Evolutionary conservation across 352 stramenopile genomes (phyloP), one percentile per base, ranked within the genome.

Genomic region (Globisporangium splendens): DNA sequence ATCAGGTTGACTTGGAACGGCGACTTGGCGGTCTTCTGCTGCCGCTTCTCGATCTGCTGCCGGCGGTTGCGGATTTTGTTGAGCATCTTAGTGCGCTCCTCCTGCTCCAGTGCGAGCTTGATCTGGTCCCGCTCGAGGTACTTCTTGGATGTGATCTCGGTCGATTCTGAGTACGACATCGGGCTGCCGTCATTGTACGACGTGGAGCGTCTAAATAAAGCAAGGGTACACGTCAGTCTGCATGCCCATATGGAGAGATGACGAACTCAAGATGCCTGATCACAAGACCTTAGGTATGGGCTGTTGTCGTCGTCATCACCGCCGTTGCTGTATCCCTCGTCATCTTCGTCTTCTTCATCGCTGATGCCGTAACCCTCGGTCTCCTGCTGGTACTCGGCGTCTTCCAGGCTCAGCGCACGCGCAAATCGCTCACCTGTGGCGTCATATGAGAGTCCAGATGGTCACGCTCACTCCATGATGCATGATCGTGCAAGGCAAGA

Each of bases 1-100:
- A 98, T 83, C 28, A 97, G 69, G 61, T 98, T 95, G 10, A 98
- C 89, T 17, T 94, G 79, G 54, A 98, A 98, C 3, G 93, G 93
- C 17, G 83, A 96, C 38, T 86, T 80, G n/a, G 88, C 61, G 0
- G 88, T 95, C 71, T 96, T 97, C n/a, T 86, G 71, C 60, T 94
- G 79, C 91, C 91, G 97, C 44, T 89, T 86, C 31, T 88, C 68
- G 50, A 92, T 68, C 18, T 90, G 74, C 48, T 79, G 70, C 14
- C 75, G 76, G 5, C 83, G 74, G 12, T 75, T 70, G 17, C 75
- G 75, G 53, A 87, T 78, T 64, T 88, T 88, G 22, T 85, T 70
- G 28, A 92, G 62, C 12, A 79, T 68, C 31, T 72, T 72, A 2
- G 72, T 46, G 1, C 78, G 79, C 44, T 90, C 83, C 28, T 90